Conservation (phyloP, 2,329 filamentous ascomycete species). For the Ophiostoma angusticollis region DNA sequence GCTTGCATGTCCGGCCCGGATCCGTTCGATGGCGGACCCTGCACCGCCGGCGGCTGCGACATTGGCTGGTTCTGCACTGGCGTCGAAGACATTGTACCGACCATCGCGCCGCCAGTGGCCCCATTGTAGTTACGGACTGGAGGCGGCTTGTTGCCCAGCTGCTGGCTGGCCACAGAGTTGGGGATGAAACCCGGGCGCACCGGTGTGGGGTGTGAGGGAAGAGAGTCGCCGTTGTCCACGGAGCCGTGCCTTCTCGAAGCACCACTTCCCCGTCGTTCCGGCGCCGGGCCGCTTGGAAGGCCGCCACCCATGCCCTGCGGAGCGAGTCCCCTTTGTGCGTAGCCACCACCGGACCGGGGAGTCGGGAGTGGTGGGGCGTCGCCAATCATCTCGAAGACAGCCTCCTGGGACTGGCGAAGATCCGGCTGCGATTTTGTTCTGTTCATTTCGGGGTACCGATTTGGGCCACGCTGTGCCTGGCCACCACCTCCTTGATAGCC, state of each 20-base stretch:
- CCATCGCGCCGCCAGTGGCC: slow-evolving; percentile 18
- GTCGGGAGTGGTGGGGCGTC: slow-evolving; percentile 42
- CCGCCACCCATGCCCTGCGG: slow-evolving; percentile 16
- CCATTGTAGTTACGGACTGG: slow-evolving; percentile 41
- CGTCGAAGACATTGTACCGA: slow-evolving; percentile 16
- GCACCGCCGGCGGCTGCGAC: slow-evolving; percentile 17
- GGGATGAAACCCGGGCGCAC: slow-evolving; percentile 50
- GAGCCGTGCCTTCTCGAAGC: slow-evolving; percentile 20
- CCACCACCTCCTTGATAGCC: slow-evolving; percentile 19
- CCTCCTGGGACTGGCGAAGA: slow-evolving; percentile 49
- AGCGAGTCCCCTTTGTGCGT: slow-evolving; percentile 10
- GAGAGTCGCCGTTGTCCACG: slow-evolving; percentile 31
- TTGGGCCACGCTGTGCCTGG: slow-evolving; percentile 36
- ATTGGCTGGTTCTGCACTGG: slow-evolving; percentile 9
- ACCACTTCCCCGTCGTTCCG: slow-evolving; percentile 19
- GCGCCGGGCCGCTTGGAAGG: slow-evolving; percentile 13
- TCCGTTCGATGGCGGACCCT: slow-evolving; percentile 13
- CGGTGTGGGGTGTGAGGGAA: slow-evolving; percentile 49
- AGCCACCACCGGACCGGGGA: background rate
- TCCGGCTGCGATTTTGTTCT: slow-evolving; percentile 57
- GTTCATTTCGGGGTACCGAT: slow-evolving; percentile 39
- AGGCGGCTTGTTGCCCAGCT: slow-evolving; percentile 40
- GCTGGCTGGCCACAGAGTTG: slow-evolving; percentile 39
- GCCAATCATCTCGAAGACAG: slow-evolving; percentile 60
- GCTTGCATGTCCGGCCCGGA: background rate